Evolutionary conservation across 805 yeast genomes (phyloP).

Genomic region (Diddensiella transvaalensis): DNA sequence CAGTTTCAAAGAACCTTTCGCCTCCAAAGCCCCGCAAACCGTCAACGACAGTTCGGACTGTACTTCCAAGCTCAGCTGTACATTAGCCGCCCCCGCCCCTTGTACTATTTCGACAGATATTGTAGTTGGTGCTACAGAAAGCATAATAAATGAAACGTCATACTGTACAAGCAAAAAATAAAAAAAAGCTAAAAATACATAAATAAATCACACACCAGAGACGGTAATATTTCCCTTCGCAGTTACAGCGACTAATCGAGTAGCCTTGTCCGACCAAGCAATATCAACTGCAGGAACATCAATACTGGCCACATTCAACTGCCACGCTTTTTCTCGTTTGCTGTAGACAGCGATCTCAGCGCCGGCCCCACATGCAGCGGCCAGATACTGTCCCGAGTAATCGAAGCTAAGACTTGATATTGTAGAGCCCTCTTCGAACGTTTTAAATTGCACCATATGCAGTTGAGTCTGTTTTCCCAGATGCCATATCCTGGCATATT

Average conservation of each 20-base stretch:
- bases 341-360: constrained; percentile 37
- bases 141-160: no score
- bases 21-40: constrained; percentile 25
- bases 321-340: constrained; percentile 42
- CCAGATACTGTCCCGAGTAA: constrained; percentile 30
- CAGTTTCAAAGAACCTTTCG: constrained; percentile 8
- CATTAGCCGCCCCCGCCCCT: no score
- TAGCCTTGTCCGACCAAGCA: constrained; percentile 20
- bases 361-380: constrained; percentile 19
- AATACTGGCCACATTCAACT: constrained; percentile 6
- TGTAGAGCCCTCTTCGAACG: constrained; percentile 2
- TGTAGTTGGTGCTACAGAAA: no score
- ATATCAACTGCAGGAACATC: constrained; percentile 12
- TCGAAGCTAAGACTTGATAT: constrained; percentile 23
- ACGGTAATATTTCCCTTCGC: constrained; percentile 18
- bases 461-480: constrained; percentile 38
- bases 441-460: constrained; percentile 16
- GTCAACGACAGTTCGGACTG: constrained; percentile 12
- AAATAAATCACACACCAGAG: no score
- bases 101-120: no score
- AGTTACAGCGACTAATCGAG: constrained; percentile 13
- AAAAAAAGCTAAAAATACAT: no score
- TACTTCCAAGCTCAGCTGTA: background rate
- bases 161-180: no score
- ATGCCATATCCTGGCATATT: constrained; percentile 40